Base-by-base conservation (phyloP, 2,329 filamentous ascomycete species). In the Hawksworthiomyces lignivorus region DNA sequence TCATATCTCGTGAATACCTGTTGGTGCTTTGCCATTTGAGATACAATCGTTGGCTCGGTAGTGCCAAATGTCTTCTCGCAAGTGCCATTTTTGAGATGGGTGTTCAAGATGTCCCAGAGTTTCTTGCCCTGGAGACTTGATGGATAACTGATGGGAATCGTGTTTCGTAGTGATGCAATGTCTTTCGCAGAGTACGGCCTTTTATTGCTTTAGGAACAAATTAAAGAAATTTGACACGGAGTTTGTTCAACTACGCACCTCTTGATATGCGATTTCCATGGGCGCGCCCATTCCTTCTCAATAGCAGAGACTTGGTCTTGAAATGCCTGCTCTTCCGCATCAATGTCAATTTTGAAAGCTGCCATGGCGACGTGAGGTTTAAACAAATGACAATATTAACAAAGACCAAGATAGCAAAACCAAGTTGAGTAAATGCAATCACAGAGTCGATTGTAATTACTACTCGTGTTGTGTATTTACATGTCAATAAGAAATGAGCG, bases 51-150 rank as follows among this genome's bases (percentile, higher is more conserved):
- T 0, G 62, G 62, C 21, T 65, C 60, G 0, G 61, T 65, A 8
- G 57, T 61, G 32, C 62, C 62, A 36, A 62, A 64, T 3, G 62
- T 64, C 34, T 61, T 50, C 38, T 65, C 61, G n/a, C 49, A 46
- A 1, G 62, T 64, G 4, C 55, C 55, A 42, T 58, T 57, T 26
- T 48, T 50, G 26, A 52, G 53, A 44, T 65, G 62, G 14, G 52
- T 53, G 18, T 59, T 49, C 3, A 65, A 54, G n/a, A 56, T 51
- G 9, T 53, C 49, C 62, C 62, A 65, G 7, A 65, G 57, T 53
- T 65, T 64, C n/a, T n/a, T n/a, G n/a, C 52, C 62, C 43, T 62
- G 60, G 0, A 45, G 45, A 14, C 54, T 59, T 2, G 61, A 62
- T 0, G 54, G 43, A n/a, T 53, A 53, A 1, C 52, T 52, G 2